phyloP scores from a whole-genome alignment of 495 filamentous ascomycete genomes.

The Lepraria neglecta region DNA sequence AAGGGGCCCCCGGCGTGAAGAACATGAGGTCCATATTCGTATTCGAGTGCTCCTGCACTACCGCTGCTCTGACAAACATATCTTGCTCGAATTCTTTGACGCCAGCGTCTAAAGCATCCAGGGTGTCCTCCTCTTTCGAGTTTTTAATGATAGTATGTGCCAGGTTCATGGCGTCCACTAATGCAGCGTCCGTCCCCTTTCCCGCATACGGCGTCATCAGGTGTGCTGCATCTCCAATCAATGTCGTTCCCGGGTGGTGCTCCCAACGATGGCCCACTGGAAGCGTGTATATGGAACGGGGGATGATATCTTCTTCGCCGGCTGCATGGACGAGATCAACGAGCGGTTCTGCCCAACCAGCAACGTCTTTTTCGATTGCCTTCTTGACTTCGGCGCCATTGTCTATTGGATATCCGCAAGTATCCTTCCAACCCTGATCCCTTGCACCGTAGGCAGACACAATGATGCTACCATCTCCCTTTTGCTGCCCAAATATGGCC shows the following conservation, averaged over 20 bases:
- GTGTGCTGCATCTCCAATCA: slow-evolving; percentile 59
- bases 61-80: slow-evolving; percentile 20
- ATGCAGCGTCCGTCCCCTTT: slow-evolving; percentile 53
- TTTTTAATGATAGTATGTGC: slow-evolving; percentile 39
- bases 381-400: slow-evolving; percentile 21
- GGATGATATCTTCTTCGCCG: slow-evolving; percentile 17
- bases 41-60: slow-evolving; percentile 15
- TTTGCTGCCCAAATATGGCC: slow-evolving; percentile 40
- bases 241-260: slow-evolving; percentile 39
- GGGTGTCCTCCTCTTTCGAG: neutral
- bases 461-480: slow-evolving; percentile 40
- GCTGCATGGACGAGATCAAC: slow-evolving; percentile 20
- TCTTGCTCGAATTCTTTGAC: slow-evolving; percentile 17
- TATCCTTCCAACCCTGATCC: slow-evolving; percentile 38
- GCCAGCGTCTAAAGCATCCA: slow-evolving; percentile 5
- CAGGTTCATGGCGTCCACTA: slow-evolving; percentile 53
- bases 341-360: slow-evolving; percentile 30
- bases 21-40: slow-evolving; percentile 21
- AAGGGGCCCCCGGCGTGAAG: slow-evolving; percentile 21
- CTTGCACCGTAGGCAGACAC: slow-evolving; percentile 30
- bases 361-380: slow-evolving; percentile 23
- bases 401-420: slow-evolving; percentile 32
- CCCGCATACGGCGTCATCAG: slow-evolving; percentile 57
- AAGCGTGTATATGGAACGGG: slow-evolving; percentile 43
- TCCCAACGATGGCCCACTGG: slow-evolving; percentile 47